phyloP scores from a whole-genome alignment of 176 grass and related monocot genomes.

The Oryza officinalis region DNA sequence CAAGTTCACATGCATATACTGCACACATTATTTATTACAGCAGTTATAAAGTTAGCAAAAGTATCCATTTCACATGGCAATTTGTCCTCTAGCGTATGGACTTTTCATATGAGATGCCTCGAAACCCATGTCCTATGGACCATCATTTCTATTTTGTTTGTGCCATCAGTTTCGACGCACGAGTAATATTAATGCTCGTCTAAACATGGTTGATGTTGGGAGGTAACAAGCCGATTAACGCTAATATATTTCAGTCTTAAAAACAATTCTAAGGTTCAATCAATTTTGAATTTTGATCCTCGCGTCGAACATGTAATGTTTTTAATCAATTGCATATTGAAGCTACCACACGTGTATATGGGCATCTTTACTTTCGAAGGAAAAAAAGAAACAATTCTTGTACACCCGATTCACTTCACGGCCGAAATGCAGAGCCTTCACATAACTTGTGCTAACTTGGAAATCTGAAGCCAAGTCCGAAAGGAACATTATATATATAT shows the following conservation, averaged over 20 bases:
- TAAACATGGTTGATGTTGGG: neutral
- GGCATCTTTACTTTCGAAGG: too few species aligned
- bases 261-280: neutral
- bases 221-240: too few species aligned
- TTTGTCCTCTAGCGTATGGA: constrained; percentile 21
- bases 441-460: neutral
- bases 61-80: neutral
- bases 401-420: neutral
- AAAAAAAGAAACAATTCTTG: neutral
- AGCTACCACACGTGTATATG: too few species aligned
- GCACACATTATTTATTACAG: neutral
- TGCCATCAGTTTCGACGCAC: neutral
- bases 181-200: neutral
- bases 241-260: neutral
- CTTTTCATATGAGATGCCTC: constrained; percentile 8
- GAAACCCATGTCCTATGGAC: neutral
- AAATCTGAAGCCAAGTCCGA: neutral
- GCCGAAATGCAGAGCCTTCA: neutral
- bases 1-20: neutral
- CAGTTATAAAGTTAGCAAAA: constrained; percentile 24
- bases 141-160: neutral
- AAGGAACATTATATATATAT: too few species aligned
- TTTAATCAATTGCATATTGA: neutral
- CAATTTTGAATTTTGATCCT: neutral
- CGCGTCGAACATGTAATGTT: neutral